These are phyloP conservation scores for Symbiodinium natans DNA, from an alignment of 73 alveolate genomes.

Conservation along the genomic window DNA sequence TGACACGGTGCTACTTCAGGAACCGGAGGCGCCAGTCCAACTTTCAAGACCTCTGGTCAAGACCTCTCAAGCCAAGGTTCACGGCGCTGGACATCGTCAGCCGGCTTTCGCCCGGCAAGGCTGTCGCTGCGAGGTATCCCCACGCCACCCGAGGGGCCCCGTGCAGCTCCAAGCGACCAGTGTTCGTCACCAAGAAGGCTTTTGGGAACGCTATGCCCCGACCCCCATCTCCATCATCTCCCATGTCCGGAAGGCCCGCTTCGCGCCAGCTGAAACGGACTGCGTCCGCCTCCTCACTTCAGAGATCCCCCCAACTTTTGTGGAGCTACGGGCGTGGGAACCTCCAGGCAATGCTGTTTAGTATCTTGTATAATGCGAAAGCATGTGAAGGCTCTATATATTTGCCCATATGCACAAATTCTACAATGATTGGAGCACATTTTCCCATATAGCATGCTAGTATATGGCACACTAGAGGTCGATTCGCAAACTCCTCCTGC, in stretches of 20 bases:
- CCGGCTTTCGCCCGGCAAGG: neutral
- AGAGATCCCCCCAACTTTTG: no score
- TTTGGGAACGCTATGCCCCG: neutral
- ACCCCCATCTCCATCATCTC: neutral
- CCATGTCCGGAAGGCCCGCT: neutral
- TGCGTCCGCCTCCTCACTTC: neutral
- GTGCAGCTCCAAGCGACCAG: constrained; percentile 47
- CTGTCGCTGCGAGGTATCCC: neutral
- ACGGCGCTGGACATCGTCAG: neutral
- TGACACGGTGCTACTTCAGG: no score
- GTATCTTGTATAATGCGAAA: neutral
- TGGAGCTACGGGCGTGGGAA: no score
- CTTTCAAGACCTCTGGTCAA: neutral
- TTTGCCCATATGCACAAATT: no score
- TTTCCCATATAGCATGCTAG: no score
- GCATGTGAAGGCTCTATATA: neutral
- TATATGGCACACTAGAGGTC: no score
- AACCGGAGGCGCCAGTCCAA: neutral
- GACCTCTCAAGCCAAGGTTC: neutral
- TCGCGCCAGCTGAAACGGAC: neutral
- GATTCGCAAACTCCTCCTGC: no score
- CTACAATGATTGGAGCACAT: no score
- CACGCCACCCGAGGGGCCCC: constrained; percentile 18
- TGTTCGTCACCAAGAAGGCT: constrained; percentile 26
- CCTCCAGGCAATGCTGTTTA: no score